Evolutionary conservation across 2,329 filamentous ascomycete species (phyloP), one percentile per base, ranked within the genome.

Genomic region (Xylariaceae sp.): DNA sequence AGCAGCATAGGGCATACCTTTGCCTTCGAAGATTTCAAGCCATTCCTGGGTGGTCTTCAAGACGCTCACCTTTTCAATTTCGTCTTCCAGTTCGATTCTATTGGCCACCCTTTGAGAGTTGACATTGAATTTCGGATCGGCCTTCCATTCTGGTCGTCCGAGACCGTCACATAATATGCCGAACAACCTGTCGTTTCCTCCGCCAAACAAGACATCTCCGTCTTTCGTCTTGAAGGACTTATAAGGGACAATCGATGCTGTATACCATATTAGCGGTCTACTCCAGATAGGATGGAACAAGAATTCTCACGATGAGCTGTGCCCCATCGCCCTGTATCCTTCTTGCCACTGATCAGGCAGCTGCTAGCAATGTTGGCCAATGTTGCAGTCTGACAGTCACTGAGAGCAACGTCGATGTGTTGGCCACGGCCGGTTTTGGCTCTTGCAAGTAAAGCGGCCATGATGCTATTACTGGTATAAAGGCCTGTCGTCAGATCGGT

Each of bases 171-270:
- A 85, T 8, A 88, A 66, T 17, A 85, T 73, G 14, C 76, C 76
- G 51, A 86, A 89, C 2, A 88, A 72, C 5, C 79, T 74, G 59
- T 87, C 82, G 55, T 88, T 88, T n/a, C 82, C 83, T 22, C 84
- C 84, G 4, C 85, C 85, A 37, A 87, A 74, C 17, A 89, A 73
- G 27, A 88, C 74, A 46, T 82, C 79, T n/a, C 83, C 82, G 50
- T 89, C 83, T 44, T 77, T 79, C 4, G 85, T 88, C 58, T 80
- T 76, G 65, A 88, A 98, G 0, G 89, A 88, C 58, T 85, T 84
- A 66, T 98, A 98, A 0, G 93, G 93, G 0, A 98, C 93, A 63
- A 98, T 97, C 0, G 89, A 95, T n/a, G 92, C 87, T 91, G 1
- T n/a, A 8, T 16, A 27, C 14, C 5, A 22, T 4, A 22, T 42